A percentile compares a stretch with the other conserved stretches of the same genome.
Evolutionary conservation across 805 yeast species (phyloP).

Genomic region (Cyberlindnera euphorbiiphila): DNA sequence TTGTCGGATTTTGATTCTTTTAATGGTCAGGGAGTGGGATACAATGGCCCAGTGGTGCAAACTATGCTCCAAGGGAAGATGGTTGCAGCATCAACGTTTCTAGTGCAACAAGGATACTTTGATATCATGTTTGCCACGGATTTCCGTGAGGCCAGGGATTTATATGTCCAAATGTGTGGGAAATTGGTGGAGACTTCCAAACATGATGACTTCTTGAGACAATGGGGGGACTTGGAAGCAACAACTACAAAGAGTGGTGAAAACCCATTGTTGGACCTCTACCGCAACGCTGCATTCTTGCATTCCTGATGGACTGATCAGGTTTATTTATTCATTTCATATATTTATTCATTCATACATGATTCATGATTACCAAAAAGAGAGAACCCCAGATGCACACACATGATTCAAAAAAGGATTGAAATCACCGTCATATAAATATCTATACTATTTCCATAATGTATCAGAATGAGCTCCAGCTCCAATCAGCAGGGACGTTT

Average conservation of each 20-base stretch:
- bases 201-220: slow-evolving; percentile 60
- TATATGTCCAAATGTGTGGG: slow-evolving; percentile 63
- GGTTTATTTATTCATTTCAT: background rate
- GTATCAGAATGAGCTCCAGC: slow-evolving; percentile 53
- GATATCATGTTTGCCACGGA: slow-evolving; percentile 88
- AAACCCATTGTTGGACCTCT: slow-evolving; percentile 77
- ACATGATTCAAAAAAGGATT: no score
- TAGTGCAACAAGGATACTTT: slow-evolving; percentile 83
- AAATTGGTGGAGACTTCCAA: slow-evolving; percentile 49
- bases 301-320: slow-evolving; percentile 14
- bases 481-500: slow-evolving; percentile 60
- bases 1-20: slow-evolving; percentile 58
- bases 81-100: slow-evolving; percentile 67
- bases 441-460: no score
- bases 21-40: slow-evolving; percentile 45
- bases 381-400: no score
- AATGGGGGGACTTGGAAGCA: slow-evolving; percentile 66
- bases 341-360: no score
- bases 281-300: slow-evolving; percentile 50
- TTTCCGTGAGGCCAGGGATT: slow-evolving; percentile 54
- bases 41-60: slow-evolving; percentile 75
- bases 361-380: no score
- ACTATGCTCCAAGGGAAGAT: slow-evolving; percentile 64
- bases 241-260: slow-evolving; percentile 76
- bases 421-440: background rate